Conservation (phyloP, 2,329 filamentous ascomycete species). For the Colletotrichum simmondsii region DNA sequence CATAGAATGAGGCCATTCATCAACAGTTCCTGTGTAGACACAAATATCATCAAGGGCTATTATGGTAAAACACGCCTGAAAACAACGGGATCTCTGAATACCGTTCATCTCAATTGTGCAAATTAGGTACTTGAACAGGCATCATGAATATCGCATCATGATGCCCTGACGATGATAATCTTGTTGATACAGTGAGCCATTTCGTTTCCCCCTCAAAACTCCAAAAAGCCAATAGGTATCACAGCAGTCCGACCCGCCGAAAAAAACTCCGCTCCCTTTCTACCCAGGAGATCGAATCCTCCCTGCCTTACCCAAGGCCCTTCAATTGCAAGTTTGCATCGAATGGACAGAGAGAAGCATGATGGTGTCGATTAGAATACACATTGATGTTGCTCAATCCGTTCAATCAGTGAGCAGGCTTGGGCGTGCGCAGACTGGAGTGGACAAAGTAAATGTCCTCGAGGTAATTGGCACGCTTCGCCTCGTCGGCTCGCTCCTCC, state of each 20-base stretch:
- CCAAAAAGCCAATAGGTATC: slow-evolving; percentile 26
- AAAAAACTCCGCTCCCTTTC: slow-evolving; percentile 21
- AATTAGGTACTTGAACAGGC: neutral
- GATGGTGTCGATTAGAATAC: neutral
- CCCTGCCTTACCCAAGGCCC: too few species aligned
- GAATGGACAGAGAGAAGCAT: neutral
- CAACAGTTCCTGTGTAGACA: neutral
- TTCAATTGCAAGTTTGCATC: neutral
- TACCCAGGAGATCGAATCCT: neutral
- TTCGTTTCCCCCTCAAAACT: slow-evolving; percentile 16
- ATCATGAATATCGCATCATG: neutral
- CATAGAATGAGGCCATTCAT: neutral
- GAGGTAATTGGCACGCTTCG: slow-evolving; percentile 29
- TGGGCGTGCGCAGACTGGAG: slow-evolving; percentile 23
- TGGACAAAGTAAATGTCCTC: slow-evolving; percentile 30
- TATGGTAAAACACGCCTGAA: neutral
- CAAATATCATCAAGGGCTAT: neutral
- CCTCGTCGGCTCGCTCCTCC: slow-evolving; percentile 24
- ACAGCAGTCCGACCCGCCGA: slow-evolving; percentile 8
- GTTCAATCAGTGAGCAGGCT: slow-evolving; percentile 2
- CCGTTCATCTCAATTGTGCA: neutral
- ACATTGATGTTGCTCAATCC: neutral
- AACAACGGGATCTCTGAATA: neutral
- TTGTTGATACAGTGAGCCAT: neutral
- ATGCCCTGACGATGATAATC: neutral